Base-by-base conservation (phyloP, 495 filamentous ascomycete genomes). In the Hypoxylon lenormandii region DNA sequence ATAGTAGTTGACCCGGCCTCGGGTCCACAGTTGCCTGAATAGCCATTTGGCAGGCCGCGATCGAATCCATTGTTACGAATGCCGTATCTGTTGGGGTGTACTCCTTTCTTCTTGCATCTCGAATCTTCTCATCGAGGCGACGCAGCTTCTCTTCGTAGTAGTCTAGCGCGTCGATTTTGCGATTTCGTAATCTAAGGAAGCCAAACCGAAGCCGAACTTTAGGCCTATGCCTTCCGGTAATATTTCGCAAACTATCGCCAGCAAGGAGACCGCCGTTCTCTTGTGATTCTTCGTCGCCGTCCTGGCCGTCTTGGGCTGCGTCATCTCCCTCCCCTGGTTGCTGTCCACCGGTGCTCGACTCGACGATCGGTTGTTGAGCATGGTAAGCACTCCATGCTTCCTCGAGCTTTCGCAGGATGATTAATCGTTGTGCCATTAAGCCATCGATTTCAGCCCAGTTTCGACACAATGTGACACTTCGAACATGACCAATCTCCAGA, bases 21-120 rank as follows among this genome's bases (percentile, higher is more conserved):
- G 95, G 92, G 72, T 97, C 94, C 23, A 99, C 85, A 4, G 93
- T 88, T 0, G 96, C 92, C 76, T 99, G 95, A 42, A 96, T 89
- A 13, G 93, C 92, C 91, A 97, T 96, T 81, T 98, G 95, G 65
- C 83, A 85, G 19, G 93, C 88, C n/a, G 92, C 90, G 62, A 94
- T 92, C 15, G 93, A 96, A 77, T 97, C 90, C 91, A 99, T 93
- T 0, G 96, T 97, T 30, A 99, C 92, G 76, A 98, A 98, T 5
- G 96, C 96, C 33, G 96, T 81, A 42, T 93, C 88, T 0, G 88
- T 93, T 1, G 96, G 84, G 7, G 83, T 79, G 73, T 91, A 97
- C 13, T 90, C 88, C 74, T 94, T 94, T 68, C 86, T 85, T 22
- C 96, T 86, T 0, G 90, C 88, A 13, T 66, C 76, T 18, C 76